A percentile compares a stretch with the other conserved stretches of the same genome.
These are phyloP conservation scores for Pisolithus marmoratus DNA, from an alignment of 768 basidiomycete genomes.

Conservation along the genomic window DNA sequence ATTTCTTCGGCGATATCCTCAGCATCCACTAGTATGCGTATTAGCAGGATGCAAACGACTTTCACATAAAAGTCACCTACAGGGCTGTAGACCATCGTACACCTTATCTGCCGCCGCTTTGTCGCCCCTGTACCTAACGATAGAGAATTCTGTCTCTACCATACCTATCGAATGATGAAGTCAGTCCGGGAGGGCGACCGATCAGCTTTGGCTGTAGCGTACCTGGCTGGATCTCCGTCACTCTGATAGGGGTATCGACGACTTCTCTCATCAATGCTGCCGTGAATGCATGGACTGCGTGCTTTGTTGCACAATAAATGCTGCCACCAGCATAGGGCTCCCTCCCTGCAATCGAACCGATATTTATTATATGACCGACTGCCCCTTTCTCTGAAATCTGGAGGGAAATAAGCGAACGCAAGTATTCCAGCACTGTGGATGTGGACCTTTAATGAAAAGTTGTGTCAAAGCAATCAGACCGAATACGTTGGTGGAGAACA, in stretches of 20 bases:
- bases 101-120: conserved; percentile 77
- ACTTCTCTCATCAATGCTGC: conserved; percentile 78
- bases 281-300: conserved; percentile 83
- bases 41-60: conserved; percentile 3
- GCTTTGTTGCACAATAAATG: conserved; percentile 91
- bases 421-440: neutral
- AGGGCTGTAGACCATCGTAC: conserved; percentile 81
- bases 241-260: conserved; percentile 88
- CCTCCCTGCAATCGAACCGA: conserved; percentile 87
- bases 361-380: conserved; percentile 89
- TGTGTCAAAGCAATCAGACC: conserved; percentile 84
- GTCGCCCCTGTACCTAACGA: conserved; percentile 87
- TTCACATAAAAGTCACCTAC: conserved; percentile 41
- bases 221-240: conserved; percentile 94
- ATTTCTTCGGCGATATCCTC: conserved; percentile 96
- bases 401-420: conserved; percentile 7
- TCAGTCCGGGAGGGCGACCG: neutral
- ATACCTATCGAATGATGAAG: conserved; percentile 41
- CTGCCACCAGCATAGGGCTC: conserved; percentile 88
- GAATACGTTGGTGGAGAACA: conserved; percentile 79
- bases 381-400: conserved; percentile 75
- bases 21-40: conserved; percentile 51
- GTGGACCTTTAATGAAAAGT: conserved; percentile 51
- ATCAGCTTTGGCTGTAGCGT: conserved; percentile 11
- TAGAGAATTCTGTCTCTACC: conserved; percentile 91